phyloP scores from a whole-genome alignment of 1,284 basidiomycete genomes.

The Trichosporon asahii region DNA sequence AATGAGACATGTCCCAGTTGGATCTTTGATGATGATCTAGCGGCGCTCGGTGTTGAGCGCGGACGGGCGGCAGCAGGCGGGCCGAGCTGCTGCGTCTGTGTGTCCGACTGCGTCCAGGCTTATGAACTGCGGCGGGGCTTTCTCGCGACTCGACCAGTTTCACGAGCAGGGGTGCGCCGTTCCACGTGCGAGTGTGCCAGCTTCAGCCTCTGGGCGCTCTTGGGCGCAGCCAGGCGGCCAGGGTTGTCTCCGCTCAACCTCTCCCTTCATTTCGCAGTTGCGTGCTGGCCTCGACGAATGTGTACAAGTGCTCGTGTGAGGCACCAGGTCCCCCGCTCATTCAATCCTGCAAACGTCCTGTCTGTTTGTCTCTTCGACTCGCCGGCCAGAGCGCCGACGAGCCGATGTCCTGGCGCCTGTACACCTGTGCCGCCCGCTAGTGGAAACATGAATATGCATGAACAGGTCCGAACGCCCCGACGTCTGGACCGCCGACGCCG shows the following conservation, averaged over 20 bases:
- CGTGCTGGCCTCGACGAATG: not conserved
- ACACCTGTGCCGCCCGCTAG: no score
- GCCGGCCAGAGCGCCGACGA: no score
- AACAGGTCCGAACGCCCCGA: not conserved
- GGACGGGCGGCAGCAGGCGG: not conserved
- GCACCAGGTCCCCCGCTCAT: not conserved
- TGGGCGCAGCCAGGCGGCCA: no score
- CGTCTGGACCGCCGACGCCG: not conserved
- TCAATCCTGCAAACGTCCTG: not conserved
- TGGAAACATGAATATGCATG: not conserved
- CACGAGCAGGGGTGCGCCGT: not conserved
- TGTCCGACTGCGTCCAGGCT: not conserved
- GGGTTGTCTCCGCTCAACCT: no score
- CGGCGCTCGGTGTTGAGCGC: no score
- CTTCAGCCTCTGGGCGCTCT: not conserved
- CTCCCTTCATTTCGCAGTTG: not conserved
- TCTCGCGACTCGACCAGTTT: not conserved
- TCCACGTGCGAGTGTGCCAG: not conserved
- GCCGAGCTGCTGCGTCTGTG: not conserved
- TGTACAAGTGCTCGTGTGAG: not conserved
- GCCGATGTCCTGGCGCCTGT: no score
- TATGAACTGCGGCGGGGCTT: not conserved
- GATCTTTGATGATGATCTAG: not conserved
- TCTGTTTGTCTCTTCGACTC: not conserved
- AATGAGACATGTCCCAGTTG: constrained; percentile 1